Evolutionary conservation across 2,329 filamentous ascomycete genomes (phyloP).

Genomic region (Talaromyces islandicus): DNA sequence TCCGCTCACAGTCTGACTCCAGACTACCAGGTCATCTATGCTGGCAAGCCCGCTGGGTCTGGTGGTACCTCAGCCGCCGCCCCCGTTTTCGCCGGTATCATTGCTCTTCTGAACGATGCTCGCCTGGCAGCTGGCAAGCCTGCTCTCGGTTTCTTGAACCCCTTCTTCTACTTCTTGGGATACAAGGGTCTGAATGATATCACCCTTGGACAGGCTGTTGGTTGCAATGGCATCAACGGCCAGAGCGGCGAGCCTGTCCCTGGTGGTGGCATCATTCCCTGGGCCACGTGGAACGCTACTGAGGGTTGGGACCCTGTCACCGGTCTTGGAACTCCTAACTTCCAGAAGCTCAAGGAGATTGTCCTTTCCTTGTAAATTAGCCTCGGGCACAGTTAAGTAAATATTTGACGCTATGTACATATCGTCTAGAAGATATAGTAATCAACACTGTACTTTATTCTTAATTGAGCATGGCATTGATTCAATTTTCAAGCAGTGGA

Average conservation of each 20-base stretch:
- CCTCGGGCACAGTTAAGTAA: neutral
- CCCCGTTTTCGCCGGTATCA: conserved; percentile 54
- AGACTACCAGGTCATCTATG: conserved; percentile 25
- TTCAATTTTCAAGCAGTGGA: neutral
- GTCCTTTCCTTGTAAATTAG: conserved; percentile 20
- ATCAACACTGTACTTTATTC: neutral
- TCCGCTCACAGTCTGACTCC: conserved; percentile 49
- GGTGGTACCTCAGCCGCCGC: conserved; percentile 42
- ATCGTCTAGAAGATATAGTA: neutral
- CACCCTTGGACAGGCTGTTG: conserved; percentile 25
- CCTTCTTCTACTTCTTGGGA: conserved; percentile 51
- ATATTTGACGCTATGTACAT: neutral
- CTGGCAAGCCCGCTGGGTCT: conserved; percentile 8
- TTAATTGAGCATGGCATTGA: neutral
- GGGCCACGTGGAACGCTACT: conserved; percentile 24
- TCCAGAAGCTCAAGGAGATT: conserved; percentile 7
- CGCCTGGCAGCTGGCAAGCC: conserved; percentile 47
- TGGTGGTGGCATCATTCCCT: conserved; percentile 19
- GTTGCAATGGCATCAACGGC: conserved; percentile 29
- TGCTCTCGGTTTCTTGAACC: conserved; percentile 55
- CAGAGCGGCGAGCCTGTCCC: conserved; percentile 15
- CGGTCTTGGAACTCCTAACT: conserved; percentile 26
- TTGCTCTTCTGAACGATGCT: conserved; percentile 59
- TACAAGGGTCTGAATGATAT: conserved; percentile 46
- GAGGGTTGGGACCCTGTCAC: conserved; percentile 28